Base-by-base conservation (phyloP, 2,329 filamentous ascomycete genomes). In the Aspergillus carbonarius region DNA sequence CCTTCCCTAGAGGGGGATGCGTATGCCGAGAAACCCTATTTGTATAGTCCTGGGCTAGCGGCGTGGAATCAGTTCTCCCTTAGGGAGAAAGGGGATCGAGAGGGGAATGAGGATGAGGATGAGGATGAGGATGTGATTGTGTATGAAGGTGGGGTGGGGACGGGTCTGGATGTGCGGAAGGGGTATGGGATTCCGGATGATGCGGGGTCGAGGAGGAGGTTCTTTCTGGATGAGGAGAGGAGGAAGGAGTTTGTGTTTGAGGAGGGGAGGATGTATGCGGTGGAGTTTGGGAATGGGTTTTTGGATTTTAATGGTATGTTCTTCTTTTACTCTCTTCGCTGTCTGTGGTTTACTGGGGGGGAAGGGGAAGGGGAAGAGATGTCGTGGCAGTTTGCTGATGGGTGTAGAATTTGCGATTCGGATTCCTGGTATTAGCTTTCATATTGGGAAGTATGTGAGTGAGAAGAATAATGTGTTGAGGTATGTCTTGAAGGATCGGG, bases 281-380 rank as follows among this genome's bases (percentile, higher is more conserved):
- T 81, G 63, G 88, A 90, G 72, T 98, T 99, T 75, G 96, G 88
- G 75, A 98, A 98, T 73, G 89, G 90, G 1, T 97, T 96, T 75
- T 76, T 99, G 47, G 92, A 96, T 74, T 97, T 98, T 73, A 89
- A 87, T 69, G 84, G 84, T 85, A 65, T 73, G 70, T 55, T 54
- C 46, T 50, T 32, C 34, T 40, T 48, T 57, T 20, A 47, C 4
- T 42, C 39, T n/a, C n/a, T n/a, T n/a, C n/a, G n/a, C n/a, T n/a
- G n/a, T n/a, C n/a, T n/a, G n/a, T n/a, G n/a, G n/a, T 39, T 54
- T 32, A 50, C 53, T 50, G n/a, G 27, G 17, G 13, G 47, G 3
- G 17, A 15, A 27, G 47, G 44, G 10, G 25, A 15, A 12, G 23
- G 9, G 47, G 25, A 37, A 50, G 12, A 9, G 25, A 3, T 6